phyloP scores from a whole-genome alignment of 768 basidiomycete genomes.

The Amanita thiersii region DNA sequence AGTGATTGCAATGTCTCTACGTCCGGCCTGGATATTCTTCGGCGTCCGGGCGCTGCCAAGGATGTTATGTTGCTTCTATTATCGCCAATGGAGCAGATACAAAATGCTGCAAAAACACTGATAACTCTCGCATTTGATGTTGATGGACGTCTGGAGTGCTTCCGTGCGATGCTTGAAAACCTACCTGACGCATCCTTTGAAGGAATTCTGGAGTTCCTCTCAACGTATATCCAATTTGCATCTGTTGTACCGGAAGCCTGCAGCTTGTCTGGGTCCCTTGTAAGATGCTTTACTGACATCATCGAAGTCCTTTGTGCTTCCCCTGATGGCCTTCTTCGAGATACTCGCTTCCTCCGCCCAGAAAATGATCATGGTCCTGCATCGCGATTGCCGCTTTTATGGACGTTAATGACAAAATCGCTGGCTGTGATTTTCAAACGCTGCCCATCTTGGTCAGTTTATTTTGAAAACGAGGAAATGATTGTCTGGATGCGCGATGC shows the following conservation, averaged over 20 bases:
- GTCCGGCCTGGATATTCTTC: slow-evolving; percentile 48
- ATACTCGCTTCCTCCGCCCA: slow-evolving; percentile 38
- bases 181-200: slow-evolving; percentile 58
- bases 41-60: slow-evolving; percentile 45
- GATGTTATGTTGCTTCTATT: slow-evolving; percentile 63
- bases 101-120: slow-evolving; percentile 69
- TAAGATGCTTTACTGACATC: slow-evolving; percentile 88
- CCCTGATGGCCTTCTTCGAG: slow-evolving; percentile 63
- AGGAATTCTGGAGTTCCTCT: slow-evolving; percentile 64
- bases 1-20: slow-evolving; percentile 51
- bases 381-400: slow-evolving; percentile 58
- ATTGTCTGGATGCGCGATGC: slow-evolving; percentile 98
- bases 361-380: slow-evolving; percentile 37
- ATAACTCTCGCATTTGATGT: slow-evolving; percentile 82
- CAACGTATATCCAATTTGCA: slow-evolving; percentile 56
- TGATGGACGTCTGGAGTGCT: slow-evolving; percentile 84
- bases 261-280: slow-evolving; percentile 80
- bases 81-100: slow-evolving; percentile 73
- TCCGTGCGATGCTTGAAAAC: slow-evolving; percentile 67
- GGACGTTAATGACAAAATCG: slow-evolving; percentile 75
- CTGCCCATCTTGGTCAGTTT: slow-evolving; percentile 76
- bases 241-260: slow-evolving; percentile 74
- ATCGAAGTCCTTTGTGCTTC: slow-evolving; percentile 79
- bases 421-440: slow-evolving; percentile 79
- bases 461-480: slow-evolving; percentile 80